Evolutionary conservation across 306 rosid genomes (phyloP).

Genomic region (Cucurbita pepo): DNA sequence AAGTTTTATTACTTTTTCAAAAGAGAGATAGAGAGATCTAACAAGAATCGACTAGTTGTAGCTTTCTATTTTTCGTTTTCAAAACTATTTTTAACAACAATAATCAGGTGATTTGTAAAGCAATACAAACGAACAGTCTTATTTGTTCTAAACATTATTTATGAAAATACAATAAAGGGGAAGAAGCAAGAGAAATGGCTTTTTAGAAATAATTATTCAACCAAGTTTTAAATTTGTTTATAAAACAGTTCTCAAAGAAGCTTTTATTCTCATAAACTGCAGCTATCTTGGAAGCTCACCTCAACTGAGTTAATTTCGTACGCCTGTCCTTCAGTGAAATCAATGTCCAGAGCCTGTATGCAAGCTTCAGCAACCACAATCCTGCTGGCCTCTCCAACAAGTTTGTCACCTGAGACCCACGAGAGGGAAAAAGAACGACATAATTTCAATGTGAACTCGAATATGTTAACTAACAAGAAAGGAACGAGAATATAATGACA

Average conservation of each 20-base stretch:
- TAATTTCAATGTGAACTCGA: not conserved
- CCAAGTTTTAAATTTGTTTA: not conserved
- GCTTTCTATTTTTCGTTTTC: not conserved
- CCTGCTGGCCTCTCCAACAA: conserved; percentile 89
- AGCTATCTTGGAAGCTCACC: conserved; percentile 31
- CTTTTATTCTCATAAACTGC: not conserved
- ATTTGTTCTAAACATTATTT: not conserved
- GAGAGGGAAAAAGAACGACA: not conserved
- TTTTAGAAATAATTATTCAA: not conserved
- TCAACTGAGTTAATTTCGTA: conserved; percentile 73
- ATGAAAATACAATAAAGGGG: not conserved
- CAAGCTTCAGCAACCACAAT: conserved; percentile 93
- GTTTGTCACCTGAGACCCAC: conserved; percentile 61
- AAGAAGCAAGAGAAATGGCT: not conserved
- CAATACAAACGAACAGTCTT: not conserved
- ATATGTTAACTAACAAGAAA: not conserved
- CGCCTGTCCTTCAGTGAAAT: conserved; percentile 57
- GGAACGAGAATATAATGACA: not conserved
- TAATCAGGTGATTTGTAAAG: not conserved
- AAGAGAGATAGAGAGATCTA: not conserved
- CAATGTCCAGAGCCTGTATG: conserved; percentile 71
- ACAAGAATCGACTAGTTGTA: not conserved
- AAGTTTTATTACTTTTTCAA: not conserved
- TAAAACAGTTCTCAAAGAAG: not conserved
- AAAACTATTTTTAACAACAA: not conserved